phyloP scores from a whole-genome alignment of 2,329 filamentous ascomycete species.

The Metarhizium guizhouense region DNA sequence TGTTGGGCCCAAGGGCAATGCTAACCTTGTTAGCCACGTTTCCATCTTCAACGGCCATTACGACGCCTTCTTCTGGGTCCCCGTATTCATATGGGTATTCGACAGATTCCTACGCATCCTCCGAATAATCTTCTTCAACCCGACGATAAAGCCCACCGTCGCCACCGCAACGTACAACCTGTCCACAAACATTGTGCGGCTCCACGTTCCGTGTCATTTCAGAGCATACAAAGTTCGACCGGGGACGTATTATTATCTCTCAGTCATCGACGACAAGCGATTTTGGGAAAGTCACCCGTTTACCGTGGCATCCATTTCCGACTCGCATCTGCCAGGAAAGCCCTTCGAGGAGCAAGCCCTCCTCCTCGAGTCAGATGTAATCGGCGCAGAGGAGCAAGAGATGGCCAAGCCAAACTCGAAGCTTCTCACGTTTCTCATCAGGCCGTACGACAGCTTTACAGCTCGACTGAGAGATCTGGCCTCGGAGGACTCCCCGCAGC shows the following conservation, averaged over 20 bases:
- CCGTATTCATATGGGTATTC: constrained; percentile 37
- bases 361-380: constrained; percentile 16
- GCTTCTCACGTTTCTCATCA: constrained; percentile 33
- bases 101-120: constrained; percentile 37
- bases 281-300: constrained; percentile 44
- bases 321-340: constrained; percentile 9
- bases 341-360: constrained; percentile 22
- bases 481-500: constrained; percentile 13
- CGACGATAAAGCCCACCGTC: constrained; percentile 25
- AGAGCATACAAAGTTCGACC: constrained; percentile 25
- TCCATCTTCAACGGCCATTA: constrained; percentile 43
- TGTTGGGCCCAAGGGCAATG: neutral
- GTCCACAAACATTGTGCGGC: constrained; percentile 31
- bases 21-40: constrained; percentile 29
- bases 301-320: constrained; percentile 28
- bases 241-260: constrained; percentile 37
- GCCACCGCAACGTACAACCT: constrained; percentile 26
- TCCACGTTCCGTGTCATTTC: constrained; percentile 26
- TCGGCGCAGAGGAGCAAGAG: constrained; percentile 3
- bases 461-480: constrained; percentile 25
- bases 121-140: constrained; percentile 33
- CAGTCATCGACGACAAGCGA: constrained; percentile 27
- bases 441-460: constrained; percentile 37
- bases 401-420: neutral
- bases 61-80: constrained; percentile 40